These are phyloP conservation scores for Cyathus striatus DNA, from an alignment of 768 basidiomycete genomes.

Conservation along the genomic window DNA sequence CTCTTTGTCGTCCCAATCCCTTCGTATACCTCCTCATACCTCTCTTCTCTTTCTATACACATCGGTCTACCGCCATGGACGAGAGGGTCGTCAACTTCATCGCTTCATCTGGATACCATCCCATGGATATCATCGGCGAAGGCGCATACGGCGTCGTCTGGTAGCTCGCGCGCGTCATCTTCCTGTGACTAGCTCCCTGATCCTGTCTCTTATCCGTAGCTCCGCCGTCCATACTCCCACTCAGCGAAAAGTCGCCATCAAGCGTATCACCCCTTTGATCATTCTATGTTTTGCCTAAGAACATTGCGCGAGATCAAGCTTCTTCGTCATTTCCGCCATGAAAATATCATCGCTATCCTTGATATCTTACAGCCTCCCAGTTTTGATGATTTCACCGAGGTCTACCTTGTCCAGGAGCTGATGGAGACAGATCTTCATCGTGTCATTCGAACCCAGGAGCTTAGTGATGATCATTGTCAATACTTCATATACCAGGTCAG, in stretches of 20 bases:
- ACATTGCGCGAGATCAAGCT: slow-evolving; percentile 92
- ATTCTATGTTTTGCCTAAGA: slow-evolving; percentile 85
- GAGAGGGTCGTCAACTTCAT: slow-evolving; percentile 35
- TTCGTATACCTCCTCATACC: neutral
- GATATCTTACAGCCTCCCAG: slow-evolving; percentile 84
- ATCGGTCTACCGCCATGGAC: slow-evolving; percentile 12
- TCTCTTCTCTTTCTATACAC: too few relatives aligned
- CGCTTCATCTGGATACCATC: slow-evolving; percentile 56
- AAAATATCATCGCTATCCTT: slow-evolving; percentile 92
- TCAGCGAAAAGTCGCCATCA: slow-evolving; percentile 88
- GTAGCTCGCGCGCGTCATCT: slow-evolving; percentile 17
- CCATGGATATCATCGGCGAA: slow-evolving; percentile 85
- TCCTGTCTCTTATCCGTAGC: slow-evolving; percentile 23
- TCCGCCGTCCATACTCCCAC: slow-evolving; percentile 77
- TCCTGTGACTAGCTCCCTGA: slow-evolving; percentile 8
- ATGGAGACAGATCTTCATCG: slow-evolving; percentile 96
- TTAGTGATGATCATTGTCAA: slow-evolving; percentile 93
- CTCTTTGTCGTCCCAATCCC: neutral
- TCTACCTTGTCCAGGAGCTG: slow-evolving; percentile 61
- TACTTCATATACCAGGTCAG: slow-evolving; percentile 94
- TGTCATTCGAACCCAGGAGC: slow-evolving; percentile 90
- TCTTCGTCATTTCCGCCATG: slow-evolving; percentile 79
- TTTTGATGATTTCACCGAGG: slow-evolving; percentile 81
- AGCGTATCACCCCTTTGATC: slow-evolving; percentile 92
- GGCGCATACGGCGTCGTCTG: slow-evolving; percentile 94